phyloP scores from a whole-genome alignment of 257 asterid species.

The Euphrasia confusa region DNA sequence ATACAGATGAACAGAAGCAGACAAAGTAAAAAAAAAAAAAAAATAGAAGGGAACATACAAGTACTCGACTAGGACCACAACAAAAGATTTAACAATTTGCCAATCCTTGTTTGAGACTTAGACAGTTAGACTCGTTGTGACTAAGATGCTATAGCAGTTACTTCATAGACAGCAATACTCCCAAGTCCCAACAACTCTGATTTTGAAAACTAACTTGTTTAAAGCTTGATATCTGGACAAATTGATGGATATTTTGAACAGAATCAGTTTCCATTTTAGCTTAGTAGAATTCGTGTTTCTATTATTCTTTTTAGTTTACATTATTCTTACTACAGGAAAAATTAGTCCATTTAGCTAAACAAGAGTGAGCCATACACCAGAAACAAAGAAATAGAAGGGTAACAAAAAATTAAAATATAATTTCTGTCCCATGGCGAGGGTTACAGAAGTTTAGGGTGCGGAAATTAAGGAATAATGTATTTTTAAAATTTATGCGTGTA shows the following conservation, averaged over 20 bases:
- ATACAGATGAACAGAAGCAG: conserved; percentile 1
- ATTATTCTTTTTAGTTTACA: conserved; percentile 7
- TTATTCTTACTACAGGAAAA: background rate
- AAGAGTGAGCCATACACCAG: background rate
- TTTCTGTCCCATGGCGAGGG: too few relatives aligned
- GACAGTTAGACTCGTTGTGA: conserved; percentile 1
- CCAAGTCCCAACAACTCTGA: conserved; percentile 8
- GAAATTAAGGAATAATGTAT: too few relatives aligned
- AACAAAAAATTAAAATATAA: conserved; percentile 7
- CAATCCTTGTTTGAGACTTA: background rate
- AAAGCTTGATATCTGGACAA: background rate
- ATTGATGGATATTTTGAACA: conserved; percentile 8
- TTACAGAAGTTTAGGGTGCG: too few relatives aligned
- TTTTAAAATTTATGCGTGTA: too few relatives aligned
- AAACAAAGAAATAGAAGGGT: conserved; percentile 8
- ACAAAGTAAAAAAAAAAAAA: background rate
- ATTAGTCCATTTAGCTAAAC: conserved; percentile 19
- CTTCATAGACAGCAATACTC: conserved; percentile 7
- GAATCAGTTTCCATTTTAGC: conserved; percentile 5
- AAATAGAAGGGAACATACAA: background rate
- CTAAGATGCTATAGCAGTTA: conserved; percentile 16
- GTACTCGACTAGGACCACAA: conserved; percentile 5
- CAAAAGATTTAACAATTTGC: conserved; percentile 17
- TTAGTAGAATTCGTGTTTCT: background rate
- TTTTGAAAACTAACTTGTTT: background rate